Evolutionary conservation across 495 filamentous ascomycete genomes (phyloP).

Genomic region (Aspergillus bridgeri): DNA sequence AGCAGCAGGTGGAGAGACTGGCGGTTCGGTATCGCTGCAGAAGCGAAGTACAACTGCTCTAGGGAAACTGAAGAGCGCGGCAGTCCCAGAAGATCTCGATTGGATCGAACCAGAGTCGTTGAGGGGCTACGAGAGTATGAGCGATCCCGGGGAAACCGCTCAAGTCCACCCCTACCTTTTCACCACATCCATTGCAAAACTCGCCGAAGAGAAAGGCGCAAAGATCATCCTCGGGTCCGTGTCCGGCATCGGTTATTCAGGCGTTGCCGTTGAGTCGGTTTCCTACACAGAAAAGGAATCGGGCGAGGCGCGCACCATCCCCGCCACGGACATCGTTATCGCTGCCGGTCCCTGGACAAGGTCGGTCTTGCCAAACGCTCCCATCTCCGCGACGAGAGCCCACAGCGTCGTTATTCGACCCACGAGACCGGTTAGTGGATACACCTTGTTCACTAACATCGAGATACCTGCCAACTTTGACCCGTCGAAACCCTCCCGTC

Average conservation of each 20-base stretch:
- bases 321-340: slow-evolving; percentile 78
- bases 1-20: slow-evolving; percentile 23
- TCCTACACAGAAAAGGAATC: slow-evolving; percentile 70
- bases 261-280: slow-evolving; percentile 58
- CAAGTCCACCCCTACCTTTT: slow-evolving; percentile 95
- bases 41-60: slow-evolving; percentile 67
- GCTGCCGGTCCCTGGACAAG: slow-evolving; percentile 90
- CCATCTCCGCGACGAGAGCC: slow-evolving; percentile 77
- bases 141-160: slow-evolving; percentile 71
- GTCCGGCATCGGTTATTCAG: slow-evolving; percentile 55
- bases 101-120: slow-evolving; percentile 74
- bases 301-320: slow-evolving; percentile 53
- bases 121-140: slow-evolving; percentile 78
- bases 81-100: slow-evolving; percentile 75
- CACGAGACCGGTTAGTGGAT: slow-evolving; percentile 70
- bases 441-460: slow-evolving; percentile 90
- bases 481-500: slow-evolving; percentile 47
- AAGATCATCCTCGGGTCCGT: slow-evolving; percentile 67
- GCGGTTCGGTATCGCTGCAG: slow-evolving; percentile 55
- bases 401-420: slow-evolving; percentile 86
- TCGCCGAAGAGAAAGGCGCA: slow-evolving; percentile 73
- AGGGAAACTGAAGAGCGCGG: slow-evolving; percentile 55
- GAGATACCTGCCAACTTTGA: slow-evolving; percentile 62
- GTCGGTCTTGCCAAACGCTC: slow-evolving; percentile 66
- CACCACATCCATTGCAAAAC: slow-evolving; percentile 78